Evolutionary conservation across 352 stramenopile genomes (phyloP), one percentile per base, ranked within the genome.

Genomic region (Globisporangium echinulatum): DNA sequence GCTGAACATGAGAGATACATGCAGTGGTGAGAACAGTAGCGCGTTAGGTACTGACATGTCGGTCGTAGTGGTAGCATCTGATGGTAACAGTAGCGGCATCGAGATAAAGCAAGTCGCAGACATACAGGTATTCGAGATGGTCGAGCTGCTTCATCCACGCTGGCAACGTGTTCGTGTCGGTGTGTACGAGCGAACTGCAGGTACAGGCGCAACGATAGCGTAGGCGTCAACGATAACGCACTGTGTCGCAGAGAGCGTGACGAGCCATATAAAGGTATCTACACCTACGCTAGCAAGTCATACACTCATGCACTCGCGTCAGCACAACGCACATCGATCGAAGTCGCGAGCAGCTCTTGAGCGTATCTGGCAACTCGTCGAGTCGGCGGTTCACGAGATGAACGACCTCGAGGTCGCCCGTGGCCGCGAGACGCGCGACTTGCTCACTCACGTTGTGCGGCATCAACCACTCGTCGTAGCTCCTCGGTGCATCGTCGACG

Each of bases 141-240:
- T 62, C 60, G 43, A 72, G 66, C 5, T 70, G 44, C 36, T 66
- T 78, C 43, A 63, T 65, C 72, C 75, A 79, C 2, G 40, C 49
- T 6, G 75, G 70, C 13, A 84, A n/a, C 5, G 55, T 66, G 11
- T 58, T 37, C 0, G 66, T 84, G 49, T 79, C 65, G 0, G 72
- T 74, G 51, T 84, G 77, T 4, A 76, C 63, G 14, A 85, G 57
- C 0, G 75, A 69, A 13, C 72, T 84, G 46, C 44, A 38, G 47
- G 56, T 13, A 38, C 59, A 63, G 8, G 43, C 11, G 11, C 43
- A 7, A 17, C 43, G 11, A 25, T 25, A 25, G 19, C 19, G 19
- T 48, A 14, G n/a, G 43, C 4, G 11, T 11, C 43, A 49, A 25
- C 10, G 4, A 19, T 1, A 4, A 52, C 3, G n/a, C 46, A n/a